Evolutionary conservation across 345 rosid genomes (phyloP), one percentile per base, ranked within the genome.

Genomic region (Citropsis articulata): DNA sequence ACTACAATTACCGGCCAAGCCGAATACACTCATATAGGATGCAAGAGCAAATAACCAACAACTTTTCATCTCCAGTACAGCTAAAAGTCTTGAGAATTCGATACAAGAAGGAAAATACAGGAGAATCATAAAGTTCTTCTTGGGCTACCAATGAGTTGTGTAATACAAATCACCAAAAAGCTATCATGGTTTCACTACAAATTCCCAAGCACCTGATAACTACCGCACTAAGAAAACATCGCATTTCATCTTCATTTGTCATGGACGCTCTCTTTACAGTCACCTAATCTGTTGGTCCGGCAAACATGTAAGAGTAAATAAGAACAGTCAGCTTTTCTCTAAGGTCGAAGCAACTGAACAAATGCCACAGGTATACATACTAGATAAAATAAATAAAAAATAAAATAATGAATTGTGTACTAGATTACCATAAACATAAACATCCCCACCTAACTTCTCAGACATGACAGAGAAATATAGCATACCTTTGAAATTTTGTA

Each of bases 401-500:
- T 13, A 45, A 45, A 45, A 45, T 18, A 13, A 45, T 12, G 50
- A 45, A 45, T 45, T 45, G 16, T 45, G 36, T n/a, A 56, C 61
- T 42, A 13, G 4, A 28, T 24, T 24, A 56, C 27, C 4, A 16
- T 57, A 8, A 4, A 21, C 38, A 36, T 27, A 27, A 64, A 68
- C 31, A 68, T 38, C 53, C 69, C 73, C 66, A 42, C 67, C 12
- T 73, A 16, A 66, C 45, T 36, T 66, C 22, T 13, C 24, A n/a
- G 42, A 19, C 25, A 69, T 72, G 42, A 74, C 48, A 2, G 9
- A 25, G 27, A 75, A 75, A 38, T 25, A 13, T 9, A 53, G 67
- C 55, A n/a, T 88, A 94, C 97, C 98, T 94, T 80, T 85, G 94
- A 72, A 81, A 85, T 81, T 82, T 90, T 40, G 85, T 70, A 82